phyloP scores from a whole-genome alignment of 768 basidiomycete genomes.

The Trametes cingulata region DNA sequence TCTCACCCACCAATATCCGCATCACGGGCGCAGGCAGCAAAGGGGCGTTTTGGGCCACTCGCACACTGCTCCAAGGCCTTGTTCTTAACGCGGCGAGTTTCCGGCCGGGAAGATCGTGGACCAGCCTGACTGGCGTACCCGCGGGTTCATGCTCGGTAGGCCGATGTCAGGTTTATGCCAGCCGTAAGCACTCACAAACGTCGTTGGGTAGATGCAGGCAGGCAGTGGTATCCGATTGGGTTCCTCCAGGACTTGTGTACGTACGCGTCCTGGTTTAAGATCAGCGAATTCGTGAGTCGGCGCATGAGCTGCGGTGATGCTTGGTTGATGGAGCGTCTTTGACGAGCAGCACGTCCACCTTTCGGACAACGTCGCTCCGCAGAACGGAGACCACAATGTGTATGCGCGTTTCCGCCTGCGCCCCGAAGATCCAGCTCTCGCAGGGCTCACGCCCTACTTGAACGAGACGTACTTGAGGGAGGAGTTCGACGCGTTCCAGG shows the following conservation, averaged over 20 bases:
- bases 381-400: constrained; percentile 21
- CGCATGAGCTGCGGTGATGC: neutral
- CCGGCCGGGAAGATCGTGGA: constrained; percentile 25
- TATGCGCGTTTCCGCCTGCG: constrained; percentile 33
- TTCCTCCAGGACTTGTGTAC: constrained; percentile 30
- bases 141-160: constrained; percentile 32
- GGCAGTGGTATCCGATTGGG: constrained; percentile 30
- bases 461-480: constrained; percentile 30
- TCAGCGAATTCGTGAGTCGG: constrained; percentile 30
- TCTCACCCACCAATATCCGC: constrained; percentile 12
- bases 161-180: neutral
- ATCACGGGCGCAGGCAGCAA: constrained; percentile 28
- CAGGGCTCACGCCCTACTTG: constrained; percentile 27
- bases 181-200: neutral
- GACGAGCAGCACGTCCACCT: constrained; percentile 30
- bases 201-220: constrained; percentile 22
- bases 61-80: constrained; percentile 31
- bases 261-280: constrained; percentile 32
- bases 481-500: constrained; percentile 31
- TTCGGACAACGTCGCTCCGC: constrained; percentile 28
- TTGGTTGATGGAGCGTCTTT: neutral
- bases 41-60: constrained; percentile 32
- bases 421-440: constrained; percentile 24
- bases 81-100: constrained; percentile 25
- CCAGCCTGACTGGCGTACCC: constrained; percentile 29